phyloP scores from a whole-genome alignment of 2,329 filamentous ascomycete species.

The Truncatella angustata region DNA sequence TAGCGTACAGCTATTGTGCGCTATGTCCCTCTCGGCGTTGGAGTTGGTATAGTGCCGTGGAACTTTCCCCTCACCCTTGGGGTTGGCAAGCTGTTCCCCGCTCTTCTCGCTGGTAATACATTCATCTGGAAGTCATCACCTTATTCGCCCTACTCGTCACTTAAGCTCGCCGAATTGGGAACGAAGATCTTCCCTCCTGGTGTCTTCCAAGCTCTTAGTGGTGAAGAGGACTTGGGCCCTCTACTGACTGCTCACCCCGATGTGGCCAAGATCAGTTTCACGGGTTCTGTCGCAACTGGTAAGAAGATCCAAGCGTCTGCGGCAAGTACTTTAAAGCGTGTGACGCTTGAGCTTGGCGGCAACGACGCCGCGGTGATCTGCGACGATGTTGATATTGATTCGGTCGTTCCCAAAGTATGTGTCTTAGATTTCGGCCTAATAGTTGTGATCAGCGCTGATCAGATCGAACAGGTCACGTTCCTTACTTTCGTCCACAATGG shows the following conservation, averaged over 20 bases:
- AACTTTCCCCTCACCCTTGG: slow-evolving; percentile 38
- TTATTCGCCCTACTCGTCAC: slow-evolving; percentile 36
- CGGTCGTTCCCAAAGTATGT: slow-evolving; percentile 3
- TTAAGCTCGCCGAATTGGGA: slow-evolving; percentile 42
- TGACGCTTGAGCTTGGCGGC: slow-evolving; percentile 54
- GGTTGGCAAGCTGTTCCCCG: slow-evolving; percentile 40
- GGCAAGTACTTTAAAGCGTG: slow-evolving; percentile 50
- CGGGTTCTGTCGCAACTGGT: slow-evolving; percentile 51
- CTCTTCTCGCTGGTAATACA: slow-evolving; percentile 46
- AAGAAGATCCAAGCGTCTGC: slow-evolving; percentile 55
- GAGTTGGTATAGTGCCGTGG: slow-evolving; percentile 50
- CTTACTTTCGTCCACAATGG: slow-evolving; percentile 48
- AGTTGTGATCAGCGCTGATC: neutral
- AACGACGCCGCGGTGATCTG: slow-evolving; percentile 53
- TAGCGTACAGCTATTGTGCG: slow-evolving; percentile 22
- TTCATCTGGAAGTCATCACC: slow-evolving; percentile 52
- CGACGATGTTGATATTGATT: slow-evolving; percentile 42
- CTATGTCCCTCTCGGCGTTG: slow-evolving; percentile 36
- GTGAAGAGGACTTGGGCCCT: slow-evolving; percentile 40
- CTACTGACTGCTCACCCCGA: slow-evolving; percentile 12
- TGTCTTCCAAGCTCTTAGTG: slow-evolving; percentile 41
- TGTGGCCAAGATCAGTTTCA: slow-evolving; percentile 30
- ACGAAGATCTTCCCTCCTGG: slow-evolving; percentile 41
- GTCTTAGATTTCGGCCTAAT: neutral
- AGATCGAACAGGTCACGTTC: slow-evolving; percentile 31